Conservation (phyloP, 2,329 filamentous ascomycete species). For the Penicillium sp. region DNA sequence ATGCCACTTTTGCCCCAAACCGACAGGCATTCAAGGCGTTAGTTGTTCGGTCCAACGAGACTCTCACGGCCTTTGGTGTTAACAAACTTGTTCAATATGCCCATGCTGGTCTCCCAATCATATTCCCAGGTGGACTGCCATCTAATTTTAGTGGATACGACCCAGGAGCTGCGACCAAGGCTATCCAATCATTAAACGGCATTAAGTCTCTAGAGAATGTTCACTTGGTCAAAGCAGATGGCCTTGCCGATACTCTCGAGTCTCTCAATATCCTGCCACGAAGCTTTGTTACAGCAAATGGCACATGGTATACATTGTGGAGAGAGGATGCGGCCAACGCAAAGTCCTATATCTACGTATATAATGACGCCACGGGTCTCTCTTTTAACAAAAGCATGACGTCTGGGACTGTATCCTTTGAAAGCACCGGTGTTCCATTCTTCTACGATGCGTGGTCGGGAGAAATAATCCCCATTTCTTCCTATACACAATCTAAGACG, state of each 20-base stretch:
- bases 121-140: background rate
- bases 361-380: slow-evolving; percentile 5
- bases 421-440: slow-evolving; percentile 29
- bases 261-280: slow-evolving; percentile 30
- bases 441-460: slow-evolving; percentile 48
- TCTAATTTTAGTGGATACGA: slow-evolving; percentile 2
- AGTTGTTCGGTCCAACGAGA: slow-evolving; percentile 39
- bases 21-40: slow-evolving; percentile 46
- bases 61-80: slow-evolving; percentile 37
- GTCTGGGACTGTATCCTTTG: background rate
- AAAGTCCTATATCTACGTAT: slow-evolving; percentile 8
- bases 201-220: background rate
- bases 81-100: slow-evolving; percentile 38
- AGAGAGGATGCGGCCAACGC: slow-evolving; percentile 3
- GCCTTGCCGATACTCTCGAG: slow-evolving; percentile 24
- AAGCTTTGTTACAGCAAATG: slow-evolving; percentile 31
- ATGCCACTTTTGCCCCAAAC: slow-evolving; percentile 40
- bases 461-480: slow-evolving; percentile 28
- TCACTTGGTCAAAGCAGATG: background rate
- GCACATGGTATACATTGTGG: slow-evolving; percentile 32
- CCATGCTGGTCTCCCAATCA: slow-evolving; percentile 42
- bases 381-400: background rate
- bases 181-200: background rate
- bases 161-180: background rate
- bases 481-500: slow-evolving; percentile 31